Evolutionary conservation across 2,329 filamentous ascomycete genomes (phyloP).

Genomic region (Diaporthe batatas): DNA sequence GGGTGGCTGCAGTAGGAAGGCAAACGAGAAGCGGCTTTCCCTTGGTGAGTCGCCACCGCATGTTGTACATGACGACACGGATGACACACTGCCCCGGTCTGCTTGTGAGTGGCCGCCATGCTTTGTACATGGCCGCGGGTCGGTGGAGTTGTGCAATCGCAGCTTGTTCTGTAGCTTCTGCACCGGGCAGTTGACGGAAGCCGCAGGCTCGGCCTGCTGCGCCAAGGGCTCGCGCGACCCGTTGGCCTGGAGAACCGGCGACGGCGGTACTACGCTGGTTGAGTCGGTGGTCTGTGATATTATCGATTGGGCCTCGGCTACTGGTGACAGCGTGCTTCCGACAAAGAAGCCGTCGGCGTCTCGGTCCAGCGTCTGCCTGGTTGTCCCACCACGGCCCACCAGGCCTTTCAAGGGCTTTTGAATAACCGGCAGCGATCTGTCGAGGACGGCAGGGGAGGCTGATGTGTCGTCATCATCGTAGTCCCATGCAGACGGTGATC

Average conservation of each 20-base stretch:
- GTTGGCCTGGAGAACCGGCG: neutral
- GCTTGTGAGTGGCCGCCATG: neutral
- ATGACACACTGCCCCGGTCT: conserved; percentile 33
- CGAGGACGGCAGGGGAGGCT: neutral
- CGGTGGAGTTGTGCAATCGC: conserved; percentile 37
- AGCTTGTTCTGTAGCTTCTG: conserved; percentile 35
- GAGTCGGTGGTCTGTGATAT: neutral
- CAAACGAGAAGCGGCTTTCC: conserved; percentile 30
- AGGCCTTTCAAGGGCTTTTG: conserved; percentile 16
- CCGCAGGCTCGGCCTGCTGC: conserved; percentile 7
- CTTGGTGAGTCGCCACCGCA: conserved; percentile 19
- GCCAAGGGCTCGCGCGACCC: neutral
- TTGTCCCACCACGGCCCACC: conserved; percentile 8
- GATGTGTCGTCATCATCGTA: neutral
- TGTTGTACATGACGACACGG: conserved; percentile 32
- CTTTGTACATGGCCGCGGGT: conserved; percentile 33
- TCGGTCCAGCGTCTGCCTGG: neutral
- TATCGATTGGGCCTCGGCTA: neutral
- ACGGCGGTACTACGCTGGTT: neutral
- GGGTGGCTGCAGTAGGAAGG: conserved; percentile 37
- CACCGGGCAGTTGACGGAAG: conserved; percentile 34
- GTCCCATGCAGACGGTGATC: conserved; percentile 10
- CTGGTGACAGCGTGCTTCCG: conserved; percentile 20
- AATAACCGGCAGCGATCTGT: neutral
- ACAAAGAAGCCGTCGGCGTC: conserved; percentile 9